Evolutionary conservation across 2,329 filamentous ascomycete species (phyloP).

Genomic region (Microdochium nivale): DNA sequence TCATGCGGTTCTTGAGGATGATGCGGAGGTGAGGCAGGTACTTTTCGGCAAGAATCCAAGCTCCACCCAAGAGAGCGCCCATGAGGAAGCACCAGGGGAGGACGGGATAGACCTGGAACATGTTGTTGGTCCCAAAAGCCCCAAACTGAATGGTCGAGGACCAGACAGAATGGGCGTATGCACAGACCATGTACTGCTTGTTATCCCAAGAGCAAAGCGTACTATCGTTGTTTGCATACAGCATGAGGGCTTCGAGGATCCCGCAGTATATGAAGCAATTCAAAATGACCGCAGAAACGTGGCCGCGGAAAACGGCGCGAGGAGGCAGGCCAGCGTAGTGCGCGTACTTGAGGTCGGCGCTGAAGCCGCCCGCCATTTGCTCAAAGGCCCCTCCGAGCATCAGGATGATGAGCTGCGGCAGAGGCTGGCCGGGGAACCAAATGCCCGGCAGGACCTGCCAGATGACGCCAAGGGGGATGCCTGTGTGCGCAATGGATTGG

Average conservation of each 20-base stretch:
- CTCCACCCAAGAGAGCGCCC: slow-evolving; percentile 19
- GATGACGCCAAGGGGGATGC: slow-evolving; percentile 39
- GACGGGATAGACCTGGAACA: slow-evolving; percentile 13
- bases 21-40: slow-evolving; percentile 10
- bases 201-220: slow-evolving; percentile 16
- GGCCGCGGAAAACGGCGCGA: slow-evolving; percentile 23
- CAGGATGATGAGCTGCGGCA: slow-evolving; percentile 15
- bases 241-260: slow-evolving; percentile 22
- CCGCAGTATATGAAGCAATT: slow-evolving; percentile 28
- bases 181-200: not conserved
- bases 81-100: slow-evolving; percentile 24
- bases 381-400: slow-evolving; percentile 17
- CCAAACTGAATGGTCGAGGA: slow-evolving; percentile 15
- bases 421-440: slow-evolving; percentile 14
- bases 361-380: slow-evolving; percentile 12
- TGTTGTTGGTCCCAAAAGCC: not conserved
- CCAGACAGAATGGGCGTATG: slow-evolving; percentile 13
- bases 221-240: slow-evolving; percentile 20
- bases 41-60: slow-evolving; percentile 18
- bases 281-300: slow-evolving; percentile 6
- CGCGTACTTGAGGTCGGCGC: slow-evolving; percentile 22
- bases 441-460: slow-evolving; percentile 34
- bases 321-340: slow-evolving; percentile 24
- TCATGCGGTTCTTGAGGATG: slow-evolving; percentile 6
- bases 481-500: slow-evolving; percentile 37